Conservation (phyloP, 2,329 filamentous ascomycete species). For the Apiospora sp. region DNA sequence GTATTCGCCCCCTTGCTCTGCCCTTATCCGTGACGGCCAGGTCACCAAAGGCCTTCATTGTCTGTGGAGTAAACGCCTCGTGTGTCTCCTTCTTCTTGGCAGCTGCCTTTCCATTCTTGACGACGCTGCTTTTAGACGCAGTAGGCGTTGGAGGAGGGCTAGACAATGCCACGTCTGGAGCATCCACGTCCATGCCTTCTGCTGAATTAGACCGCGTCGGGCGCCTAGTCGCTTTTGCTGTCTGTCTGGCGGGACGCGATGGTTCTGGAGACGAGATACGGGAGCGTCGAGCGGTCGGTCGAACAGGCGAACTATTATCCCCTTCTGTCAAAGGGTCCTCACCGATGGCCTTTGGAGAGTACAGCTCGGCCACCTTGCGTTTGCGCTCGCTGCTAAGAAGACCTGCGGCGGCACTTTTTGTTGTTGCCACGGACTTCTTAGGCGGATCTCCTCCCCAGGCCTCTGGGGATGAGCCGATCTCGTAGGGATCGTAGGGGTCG, state of each 20-base stretch:
- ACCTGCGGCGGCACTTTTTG: background rate
- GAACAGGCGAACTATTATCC: constrained; percentile 2
- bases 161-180: constrained; percentile 35
- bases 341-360: background rate
- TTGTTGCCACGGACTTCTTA: background rate
- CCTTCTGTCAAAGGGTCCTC: constrained; percentile 16
- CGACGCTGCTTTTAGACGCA: constrained; percentile 27
- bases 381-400: constrained; percentile 21
- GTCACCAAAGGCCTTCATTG: constrained; percentile 29
- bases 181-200: constrained; percentile 36
- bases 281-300: constrained; percentile 31
- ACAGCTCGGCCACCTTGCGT: constrained; percentile 21
- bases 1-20: constrained; percentile 29
- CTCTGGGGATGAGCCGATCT: constrained; percentile 7
- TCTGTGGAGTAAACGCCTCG: constrained; percentile 29
- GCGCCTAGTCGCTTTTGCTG: constrained; percentile 28
- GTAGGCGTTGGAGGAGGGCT: constrained; percentile 43
- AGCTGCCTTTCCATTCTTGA: constrained; percentile 20
- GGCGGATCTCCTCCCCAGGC: background rate
- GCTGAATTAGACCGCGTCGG: constrained; percentile 31
- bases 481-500: constrained; percentile 24
- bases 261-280: constrained; percentile 33
- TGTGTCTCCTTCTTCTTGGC: constrained; percentile 21
- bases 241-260: constrained; percentile 25
- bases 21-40: constrained; percentile 28